Base-by-base conservation (phyloP, 257 asterid genomes). In the Nyctanthes arbortristis region DNA sequence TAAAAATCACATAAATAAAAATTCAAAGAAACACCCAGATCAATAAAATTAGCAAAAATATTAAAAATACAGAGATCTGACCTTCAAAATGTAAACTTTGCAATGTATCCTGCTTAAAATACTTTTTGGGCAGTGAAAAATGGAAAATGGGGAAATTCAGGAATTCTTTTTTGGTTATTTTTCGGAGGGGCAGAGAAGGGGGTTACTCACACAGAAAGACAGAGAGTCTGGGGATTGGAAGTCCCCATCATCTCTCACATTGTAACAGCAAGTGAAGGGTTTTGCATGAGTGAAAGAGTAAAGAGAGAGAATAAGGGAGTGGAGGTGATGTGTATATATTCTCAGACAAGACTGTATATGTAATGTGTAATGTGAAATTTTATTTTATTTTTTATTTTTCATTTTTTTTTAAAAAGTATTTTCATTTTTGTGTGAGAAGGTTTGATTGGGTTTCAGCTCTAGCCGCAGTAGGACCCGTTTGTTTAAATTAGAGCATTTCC, bases 51-150 rank as follows among this genome's bases (percentile, higher is more conserved):
- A 14, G 6, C 4, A 14, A 68, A 28, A 3, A 25, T 5, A 2
- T 4, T 7, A n/a, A 13, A 8, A 31, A 16, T 14, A 59, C 0
- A 7, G 61, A 68, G 75, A 77, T 73, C 76, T 77, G 66, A 77
- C 82, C 82, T 77, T 40, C 52, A 73, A 68, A 65, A 25, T 43
- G 65, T 36, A 29, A 52, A 33, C 62, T 71, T 66, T 31, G n/a
- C 10, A 16, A n/a, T 43, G 5, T 43, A 5, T 20, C 20, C 4
- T 16, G 69, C 27, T 47, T 52, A 27, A 37, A 6, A 4, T 32
- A n/a, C 34, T 49, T 39, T 54, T 63, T 34, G 68, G 79, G 72
- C 13, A 24, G 60, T 34, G 79, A 28, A 64, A n/a, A 64, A 61
- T 36, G 32, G 63, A 30, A 40, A 40, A 16, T 28, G 72, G 31